phyloP scores from a whole-genome alignment of 2,329 filamentous ascomycete genomes.

The Botrytis galanthina region DNA sequence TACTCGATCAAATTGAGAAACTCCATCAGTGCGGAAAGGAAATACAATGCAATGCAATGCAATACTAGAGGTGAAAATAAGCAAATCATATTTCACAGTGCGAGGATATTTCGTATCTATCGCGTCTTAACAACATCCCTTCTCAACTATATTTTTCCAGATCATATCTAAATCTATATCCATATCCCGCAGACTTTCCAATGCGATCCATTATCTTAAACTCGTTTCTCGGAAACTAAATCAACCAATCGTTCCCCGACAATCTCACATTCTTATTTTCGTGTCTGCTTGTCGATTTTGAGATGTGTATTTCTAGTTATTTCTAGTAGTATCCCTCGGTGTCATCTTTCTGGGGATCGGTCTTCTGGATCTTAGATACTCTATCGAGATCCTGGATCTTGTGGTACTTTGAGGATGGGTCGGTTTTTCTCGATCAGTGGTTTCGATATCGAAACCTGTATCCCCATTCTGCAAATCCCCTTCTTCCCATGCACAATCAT shows the following conservation, averaged over 20 bases:
- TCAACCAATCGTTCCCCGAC: neutral
- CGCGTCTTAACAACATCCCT: accelerated
- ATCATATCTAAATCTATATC: too few species aligned
- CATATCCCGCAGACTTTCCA: accelerated
- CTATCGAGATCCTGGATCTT: neutral
- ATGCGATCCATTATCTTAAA: neutral
- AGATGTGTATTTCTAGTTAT: neutral
- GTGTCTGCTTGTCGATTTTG: accelerated
- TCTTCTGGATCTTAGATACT: neutral
- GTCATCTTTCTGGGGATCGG: too few species aligned
- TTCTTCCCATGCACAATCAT: neutral
- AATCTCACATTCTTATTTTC: neutral
- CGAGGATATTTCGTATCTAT: accelerated
- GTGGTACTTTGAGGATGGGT: neutral
- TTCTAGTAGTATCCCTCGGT: neutral
- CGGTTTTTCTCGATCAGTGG: accelerated
- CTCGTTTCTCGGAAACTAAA: neutral
- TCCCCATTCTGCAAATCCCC: neutral
- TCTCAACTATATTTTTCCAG: neutral
- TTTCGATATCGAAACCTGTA: neutral
- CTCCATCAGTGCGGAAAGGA: neutral
- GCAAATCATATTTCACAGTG: neutral
- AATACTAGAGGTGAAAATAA: neutral
- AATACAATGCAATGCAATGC: too few species aligned
- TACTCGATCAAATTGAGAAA: too few species aligned